These are phyloP conservation scores for Sphagnum contortum DNA, from an alignment of 225 moss, liverwort and hornwort species.

Conservation along the genomic window DNA sequence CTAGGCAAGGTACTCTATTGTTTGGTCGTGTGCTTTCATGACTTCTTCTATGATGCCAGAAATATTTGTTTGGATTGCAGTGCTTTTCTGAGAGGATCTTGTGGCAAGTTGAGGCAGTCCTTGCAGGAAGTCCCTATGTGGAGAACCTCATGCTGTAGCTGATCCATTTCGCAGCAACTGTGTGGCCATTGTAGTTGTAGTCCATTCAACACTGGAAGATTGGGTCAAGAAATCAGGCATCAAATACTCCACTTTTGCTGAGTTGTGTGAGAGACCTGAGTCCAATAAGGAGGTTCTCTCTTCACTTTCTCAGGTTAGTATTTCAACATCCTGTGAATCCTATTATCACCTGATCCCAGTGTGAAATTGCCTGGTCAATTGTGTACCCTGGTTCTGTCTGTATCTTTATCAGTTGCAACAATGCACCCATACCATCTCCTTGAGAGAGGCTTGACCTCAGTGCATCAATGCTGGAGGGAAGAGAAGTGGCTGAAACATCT, in stretches of 20 bases:
- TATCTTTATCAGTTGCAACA: too few relatives aligned
- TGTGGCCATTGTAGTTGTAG: slow-evolving; percentile 31
- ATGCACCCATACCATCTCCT: too few relatives aligned
- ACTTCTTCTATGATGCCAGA: too few relatives aligned
- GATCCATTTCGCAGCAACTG: slow-evolving; percentile 24
- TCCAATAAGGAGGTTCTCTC: slow-evolving; percentile 23
- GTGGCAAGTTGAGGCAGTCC: slow-evolving; percentile 29
- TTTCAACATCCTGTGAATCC: too few relatives aligned
- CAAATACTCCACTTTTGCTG: slow-evolving; percentile 12
- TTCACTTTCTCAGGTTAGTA: slow-evolving; percentile 17
- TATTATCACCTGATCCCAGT: too few relatives aligned
- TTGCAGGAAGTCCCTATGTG: slow-evolving; percentile 36
- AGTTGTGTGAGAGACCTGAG: slow-evolving; percentile 28
- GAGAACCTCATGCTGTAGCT: slow-evolving; percentile 37
- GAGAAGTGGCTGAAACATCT: too few relatives aligned
- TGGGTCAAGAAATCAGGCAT: slow-evolving; percentile 23
- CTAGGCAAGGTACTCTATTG: slow-evolving; percentile 28
- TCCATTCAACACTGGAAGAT: slow-evolving; percentile 25
- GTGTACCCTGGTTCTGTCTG: too few relatives aligned
- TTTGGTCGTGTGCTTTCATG: too few relatives aligned
- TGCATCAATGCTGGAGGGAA: too few relatives aligned
- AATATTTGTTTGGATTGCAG: too few relatives aligned
- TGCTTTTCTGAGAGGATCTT: neutral
- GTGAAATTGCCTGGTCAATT: too few relatives aligned
- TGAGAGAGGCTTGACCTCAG: too few relatives aligned